phyloP scores from a whole-genome alignment of 768 basidiomycete species.

The Amylocystis lapponica region DNA sequence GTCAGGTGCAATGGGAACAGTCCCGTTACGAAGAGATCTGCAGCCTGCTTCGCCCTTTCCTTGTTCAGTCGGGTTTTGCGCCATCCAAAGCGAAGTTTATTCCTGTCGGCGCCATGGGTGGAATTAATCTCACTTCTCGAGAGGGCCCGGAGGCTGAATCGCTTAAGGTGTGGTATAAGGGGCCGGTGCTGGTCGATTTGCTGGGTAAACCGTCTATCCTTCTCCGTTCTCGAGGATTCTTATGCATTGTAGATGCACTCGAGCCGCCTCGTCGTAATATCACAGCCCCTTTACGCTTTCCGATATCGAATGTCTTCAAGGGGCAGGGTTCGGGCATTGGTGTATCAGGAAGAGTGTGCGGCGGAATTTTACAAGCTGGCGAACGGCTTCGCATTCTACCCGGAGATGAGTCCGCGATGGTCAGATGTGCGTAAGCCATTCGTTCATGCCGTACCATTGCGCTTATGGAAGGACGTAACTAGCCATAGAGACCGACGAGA shows the following conservation, averaged over 20 bases:
- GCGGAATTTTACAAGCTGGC: slow-evolving; percentile 89
- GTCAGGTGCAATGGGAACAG: slow-evolving; percentile 82
- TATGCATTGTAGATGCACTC: slow-evolving; percentile 52
- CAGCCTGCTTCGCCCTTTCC: slow-evolving; percentile 66
- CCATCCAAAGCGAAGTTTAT: slow-evolving; percentile 74
- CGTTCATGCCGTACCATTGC: background rate
- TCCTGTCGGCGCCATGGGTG: slow-evolving; percentile 87
- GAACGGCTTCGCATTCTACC: slow-evolving; percentile 84
- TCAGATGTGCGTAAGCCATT: slow-evolving; percentile 47
- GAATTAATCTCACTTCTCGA: slow-evolving; percentile 68
- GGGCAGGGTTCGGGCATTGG: slow-evolving; percentile 74
- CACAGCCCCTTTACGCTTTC: slow-evolving; percentile 71
- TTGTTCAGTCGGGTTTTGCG: slow-evolving; percentile 83
- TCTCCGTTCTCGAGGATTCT: background rate
- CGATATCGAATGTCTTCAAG: slow-evolving; percentile 94
- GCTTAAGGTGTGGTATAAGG: slow-evolving; percentile 74
- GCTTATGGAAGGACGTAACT: background rate
- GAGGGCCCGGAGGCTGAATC: slow-evolving; percentile 40
- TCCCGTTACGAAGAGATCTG: slow-evolving; percentile 85
- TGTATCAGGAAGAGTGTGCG: slow-evolving; percentile 78
- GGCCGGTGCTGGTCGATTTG: slow-evolving; percentile 77
- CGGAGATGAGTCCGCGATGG: slow-evolving; percentile 83
- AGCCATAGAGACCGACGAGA: slow-evolving; percentile 87
- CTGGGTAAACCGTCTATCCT: slow-evolving; percentile 51
- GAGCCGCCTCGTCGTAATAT: slow-evolving; percentile 81